Evolutionary conservation across 306 rosid species (phyloP), one percentile per base, ranked within the genome.

Genomic region (Prunus mira): DNA sequence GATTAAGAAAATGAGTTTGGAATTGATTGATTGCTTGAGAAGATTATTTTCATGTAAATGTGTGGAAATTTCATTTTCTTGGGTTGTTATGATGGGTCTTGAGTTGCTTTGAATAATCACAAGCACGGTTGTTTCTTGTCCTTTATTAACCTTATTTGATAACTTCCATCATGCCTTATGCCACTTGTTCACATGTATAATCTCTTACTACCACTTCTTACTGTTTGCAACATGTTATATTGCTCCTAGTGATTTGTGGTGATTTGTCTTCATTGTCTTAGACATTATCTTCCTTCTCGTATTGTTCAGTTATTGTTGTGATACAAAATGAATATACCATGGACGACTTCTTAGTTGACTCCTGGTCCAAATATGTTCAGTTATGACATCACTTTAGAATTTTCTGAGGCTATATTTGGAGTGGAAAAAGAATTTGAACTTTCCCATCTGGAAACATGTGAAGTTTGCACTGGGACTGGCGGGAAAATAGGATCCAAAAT

Each of bases 381-480:
- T 77, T 95, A 90, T 88, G 99, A 95, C 74, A 85, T 95, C 84
- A 85, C 86, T 82, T 84, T 95, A 84, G 85, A 84, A 82, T 88
- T 90, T 88, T 83, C 96, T 71, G 99, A 92, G 89, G 93, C 93
- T 67, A 89, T 95, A 81, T 90, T 89, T 73, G 99, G 99, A 87
- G 83, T 86, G 69, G 97, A 95, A 82, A 95, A 90, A 85, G 97
- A 92, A 79, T 95, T 95, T 19, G 93, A 89, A 60, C 97, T 95
- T 78, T 88, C 96, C 74, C 99, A 92, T 89, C 82, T 92, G 83
- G 99, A 95, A 88, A 95, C 93, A 61, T 92, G 99, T 84, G 99
- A 90, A 84, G 86, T 69, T 77, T 95, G 99, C 79, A 65, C 76
- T 54, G 97, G 99, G 79, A 90, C 93, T 12, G 99, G 99, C 72